phyloP scores from a whole-genome alignment of 345 rosid species.

The Kernera saxatilis region DNA sequence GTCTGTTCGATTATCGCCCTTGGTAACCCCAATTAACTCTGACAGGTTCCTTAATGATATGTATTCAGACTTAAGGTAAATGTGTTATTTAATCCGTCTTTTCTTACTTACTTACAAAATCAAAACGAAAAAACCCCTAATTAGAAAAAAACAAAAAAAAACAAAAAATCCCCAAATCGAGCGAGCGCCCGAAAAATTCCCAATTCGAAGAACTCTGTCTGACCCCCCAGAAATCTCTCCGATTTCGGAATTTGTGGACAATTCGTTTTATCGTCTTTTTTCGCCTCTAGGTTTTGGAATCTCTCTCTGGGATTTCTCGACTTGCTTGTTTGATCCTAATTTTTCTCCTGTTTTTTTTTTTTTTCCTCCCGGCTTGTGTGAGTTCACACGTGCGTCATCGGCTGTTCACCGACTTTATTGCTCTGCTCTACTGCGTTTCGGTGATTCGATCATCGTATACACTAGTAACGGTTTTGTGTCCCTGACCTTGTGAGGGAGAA shows the following conservation, averaged over 20 bases:
- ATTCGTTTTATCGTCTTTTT: neutral
- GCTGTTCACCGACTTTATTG: slow-evolving; percentile 19
- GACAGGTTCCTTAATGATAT: slow-evolving; percentile 5
- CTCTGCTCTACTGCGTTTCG: slow-evolving; percentile 17
- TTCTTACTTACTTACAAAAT: neutral
- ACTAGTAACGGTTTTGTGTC: neutral
- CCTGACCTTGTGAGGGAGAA: neutral
- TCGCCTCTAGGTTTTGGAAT: neutral
- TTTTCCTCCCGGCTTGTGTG: slow-evolving; percentile 3
- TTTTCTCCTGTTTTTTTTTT: neutral
- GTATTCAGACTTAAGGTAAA: slow-evolving; percentile 14
- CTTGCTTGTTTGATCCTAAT: neutral
- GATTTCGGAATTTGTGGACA: slow-evolving; percentile 11
- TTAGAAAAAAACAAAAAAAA: neutral
- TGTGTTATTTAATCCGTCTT: slow-evolving; percentile 17
- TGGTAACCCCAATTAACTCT: neutral
- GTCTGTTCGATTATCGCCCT: neutral
- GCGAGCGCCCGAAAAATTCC: slow-evolving; percentile 6
- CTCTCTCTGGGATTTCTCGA: slow-evolving; percentile 1
- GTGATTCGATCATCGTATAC: slow-evolving; percentile 10
- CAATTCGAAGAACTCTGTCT: neutral
- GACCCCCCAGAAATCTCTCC: neutral
- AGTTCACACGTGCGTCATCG: slow-evolving; percentile 35
- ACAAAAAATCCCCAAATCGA: slow-evolving; percentile 26
- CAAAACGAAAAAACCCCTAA: neutral